Evolutionary conservation across 2,329 filamentous ascomycete species (phyloP).

Genomic region (Ophiostoma australiae): DNA sequence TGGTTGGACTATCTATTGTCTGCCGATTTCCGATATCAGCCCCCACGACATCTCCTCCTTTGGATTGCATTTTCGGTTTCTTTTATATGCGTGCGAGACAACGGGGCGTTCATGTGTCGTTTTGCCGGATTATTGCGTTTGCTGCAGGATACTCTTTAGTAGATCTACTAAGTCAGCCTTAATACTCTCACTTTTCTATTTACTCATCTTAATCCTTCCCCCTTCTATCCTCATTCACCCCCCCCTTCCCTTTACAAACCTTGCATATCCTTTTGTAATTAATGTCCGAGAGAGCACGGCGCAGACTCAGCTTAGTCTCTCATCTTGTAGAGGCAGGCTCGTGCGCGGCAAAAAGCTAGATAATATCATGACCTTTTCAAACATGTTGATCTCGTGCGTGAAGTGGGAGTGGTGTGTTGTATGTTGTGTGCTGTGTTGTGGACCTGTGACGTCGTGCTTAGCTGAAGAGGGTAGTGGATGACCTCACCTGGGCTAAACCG

Average conservation of each 20-base stretch:
- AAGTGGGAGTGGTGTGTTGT: neutral
- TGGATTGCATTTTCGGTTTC: neutral
- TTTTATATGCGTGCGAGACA: conserved; percentile 3
- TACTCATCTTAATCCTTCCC: neutral
- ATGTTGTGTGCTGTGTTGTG: neutral
- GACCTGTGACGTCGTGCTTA: neutral
- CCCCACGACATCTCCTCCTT: neutral
- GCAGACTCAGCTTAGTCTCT: neutral
- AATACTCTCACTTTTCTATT: neutral
- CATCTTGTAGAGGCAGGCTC: conserved; percentile 4
- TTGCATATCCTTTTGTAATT: conserved; percentile 23
- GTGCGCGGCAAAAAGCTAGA: conserved; percentile 11
- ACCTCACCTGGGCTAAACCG: neutral
- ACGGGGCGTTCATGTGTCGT: conserved; percentile 9
- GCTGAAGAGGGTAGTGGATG: neutral
- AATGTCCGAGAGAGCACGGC: conserved; percentile 16
- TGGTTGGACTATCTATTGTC: too few species aligned
- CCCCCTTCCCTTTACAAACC: neutral
- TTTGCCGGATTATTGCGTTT: conserved; percentile 8
- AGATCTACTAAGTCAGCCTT: neutral
- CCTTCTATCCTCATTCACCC: neutral
- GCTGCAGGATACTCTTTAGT: neutral
- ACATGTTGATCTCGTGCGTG: neutral
- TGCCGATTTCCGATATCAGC: neutral
- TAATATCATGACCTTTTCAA: conserved; percentile 13